phyloP scores from a whole-genome alignment of 495 filamentous ascomycete species.

The Parachaetomium inaequale region DNA sequence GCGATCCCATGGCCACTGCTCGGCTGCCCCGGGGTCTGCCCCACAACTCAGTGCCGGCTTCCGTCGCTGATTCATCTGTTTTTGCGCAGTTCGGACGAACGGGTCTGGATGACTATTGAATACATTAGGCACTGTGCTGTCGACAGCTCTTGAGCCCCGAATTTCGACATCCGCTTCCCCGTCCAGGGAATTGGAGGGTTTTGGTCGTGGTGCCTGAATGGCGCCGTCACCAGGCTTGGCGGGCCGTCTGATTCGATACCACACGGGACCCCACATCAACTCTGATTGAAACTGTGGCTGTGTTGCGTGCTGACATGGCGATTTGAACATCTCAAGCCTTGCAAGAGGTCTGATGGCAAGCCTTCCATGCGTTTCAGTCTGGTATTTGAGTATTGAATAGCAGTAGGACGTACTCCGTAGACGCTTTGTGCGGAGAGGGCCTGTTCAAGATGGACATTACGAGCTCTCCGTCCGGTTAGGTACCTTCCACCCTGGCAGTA shows the following conservation, averaged over 20 bases:
- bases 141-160: not conserved
- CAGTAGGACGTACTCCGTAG: too few species aligned
- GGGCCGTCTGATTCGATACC: constrained; percentile 16
- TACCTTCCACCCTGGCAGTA: too few species aligned
- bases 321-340: too few species aligned
- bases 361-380: too few species aligned
- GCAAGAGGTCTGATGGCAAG: too few species aligned
- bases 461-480: too few species aligned
- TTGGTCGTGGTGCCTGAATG: not conserved
- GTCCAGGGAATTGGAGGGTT: not conserved
- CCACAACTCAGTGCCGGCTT: not conserved
- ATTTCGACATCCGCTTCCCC: not conserved
- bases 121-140: not conserved
- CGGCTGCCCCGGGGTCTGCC: not conserved
- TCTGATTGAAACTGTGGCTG: not conserved
- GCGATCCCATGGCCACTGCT: not conserved
- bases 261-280: not conserved
- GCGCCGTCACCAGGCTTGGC: constrained; percentile 4
- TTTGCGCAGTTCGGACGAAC: not conserved
- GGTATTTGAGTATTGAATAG: too few species aligned
- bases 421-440: too few species aligned
- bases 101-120: not conserved
- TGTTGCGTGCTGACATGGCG: too few species aligned
- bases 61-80: not conserved
- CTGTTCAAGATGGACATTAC: too few species aligned